A percentile compares a stretch with the other conserved stretches of the same genome.
These are phyloP conservation scores for Nannizziopsis barbatae DNA, from an alignment of 2,329 filamentous ascomycete species.

Conservation along the genomic window DNA sequence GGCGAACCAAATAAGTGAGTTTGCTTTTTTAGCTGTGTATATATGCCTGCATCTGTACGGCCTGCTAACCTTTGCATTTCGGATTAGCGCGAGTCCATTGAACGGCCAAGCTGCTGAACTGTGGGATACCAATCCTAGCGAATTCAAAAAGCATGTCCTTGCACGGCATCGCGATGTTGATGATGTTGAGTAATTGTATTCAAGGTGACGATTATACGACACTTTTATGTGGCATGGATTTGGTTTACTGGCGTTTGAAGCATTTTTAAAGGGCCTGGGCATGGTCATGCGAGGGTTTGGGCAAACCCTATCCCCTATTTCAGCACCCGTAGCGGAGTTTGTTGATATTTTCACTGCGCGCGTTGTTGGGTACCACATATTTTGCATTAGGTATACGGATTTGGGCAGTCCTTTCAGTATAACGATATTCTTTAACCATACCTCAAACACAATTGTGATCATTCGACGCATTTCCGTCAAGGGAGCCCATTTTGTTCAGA, in stretches of 20 bases:
- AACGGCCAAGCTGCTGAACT: constrained; percentile 94
- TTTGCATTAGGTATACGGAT: neutral
- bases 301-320: neutral
- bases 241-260: constrained; percentile 1
- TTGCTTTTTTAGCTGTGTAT: neutral
- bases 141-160: constrained; percentile 70
- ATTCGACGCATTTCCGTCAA: too few species aligned
- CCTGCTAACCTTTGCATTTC: neutral
- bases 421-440: neutral
- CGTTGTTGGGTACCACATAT: neutral
- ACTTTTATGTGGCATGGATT: neutral
- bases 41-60: neutral
- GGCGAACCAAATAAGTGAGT: constrained; percentile 96
- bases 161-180: constrained; percentile 51
- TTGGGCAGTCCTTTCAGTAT: neutral
- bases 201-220: neutral
- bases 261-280: neutral
- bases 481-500: too few species aligned
- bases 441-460: too few species aligned
- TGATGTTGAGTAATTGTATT: constrained; percentile 29
- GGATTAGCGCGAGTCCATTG: constrained; percentile 67
- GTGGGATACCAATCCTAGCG: constrained; percentile 77
- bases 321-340: constrained; percentile 2
- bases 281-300: neutral
- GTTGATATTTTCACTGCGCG: neutral